Base-by-base conservation (phyloP, 345 rosid species). In the Eucalyptus tenuipes region DNA sequence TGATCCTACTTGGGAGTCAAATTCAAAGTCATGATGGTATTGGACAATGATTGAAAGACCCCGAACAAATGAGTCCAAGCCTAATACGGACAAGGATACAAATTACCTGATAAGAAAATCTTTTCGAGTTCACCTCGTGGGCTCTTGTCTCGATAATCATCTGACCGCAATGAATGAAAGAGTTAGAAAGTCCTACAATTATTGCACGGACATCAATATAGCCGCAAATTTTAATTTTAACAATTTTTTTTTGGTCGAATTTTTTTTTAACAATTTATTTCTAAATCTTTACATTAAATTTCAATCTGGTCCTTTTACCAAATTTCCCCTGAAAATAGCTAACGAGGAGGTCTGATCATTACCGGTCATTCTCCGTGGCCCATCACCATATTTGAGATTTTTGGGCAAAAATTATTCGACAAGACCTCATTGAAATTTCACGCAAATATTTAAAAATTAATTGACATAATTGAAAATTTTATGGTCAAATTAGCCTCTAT, bases 401-500 rank as follows among this genome's bases (percentile, higher is more conserved):
- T 8, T 52, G 57, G 22, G 10, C 1, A 8, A 31, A 66, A 31
- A 31, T 66, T 66, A 5, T 1, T 17, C 0, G 0, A 20, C 17
- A 8, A 17, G 7, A 33, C 42, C 44, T 17, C 24, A 33, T 33
- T 68, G 0, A 8, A 68, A 68, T 33, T 68, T 33, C 44, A 18
- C 6, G 12, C 3, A 68, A 33, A 4, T 3, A 4, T 68, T 5
- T 68, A 17, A 5, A 0, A 31, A 20, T 68, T 8, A 33, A 17
- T 17, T 68, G 7, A 10, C 1, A 8, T 17, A 33, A 33, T 3
- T 33, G 0, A 15, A 68, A 68, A 33, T 0, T 16, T 33, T 68
- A 33, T 17, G 6, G 3, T 5, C 0, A 0, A 68, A 68, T 17
- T 17, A 3, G 40, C 7, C 5, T 68, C 7, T 0, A 40, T 33